These are phyloP conservation scores for Globisporangium solare DNA, from an alignment of 352 stramenopile genomes.

Conservation along the genomic window DNA sequence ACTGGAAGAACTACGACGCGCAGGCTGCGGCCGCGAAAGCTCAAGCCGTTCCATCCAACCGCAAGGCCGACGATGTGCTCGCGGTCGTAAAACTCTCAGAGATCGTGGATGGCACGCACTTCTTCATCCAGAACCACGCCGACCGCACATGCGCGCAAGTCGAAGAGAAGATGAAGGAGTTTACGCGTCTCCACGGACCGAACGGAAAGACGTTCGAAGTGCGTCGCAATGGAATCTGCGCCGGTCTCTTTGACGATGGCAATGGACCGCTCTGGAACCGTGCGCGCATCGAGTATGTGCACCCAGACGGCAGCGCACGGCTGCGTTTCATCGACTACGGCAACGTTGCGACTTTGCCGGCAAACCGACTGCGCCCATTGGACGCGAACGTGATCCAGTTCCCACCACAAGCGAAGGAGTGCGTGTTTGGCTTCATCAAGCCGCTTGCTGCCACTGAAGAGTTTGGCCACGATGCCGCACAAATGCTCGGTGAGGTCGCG, in stretches of 20 bases:
- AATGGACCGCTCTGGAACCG: slow-evolving; percentile 93
- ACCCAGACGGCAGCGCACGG: slow-evolving; percentile 52
- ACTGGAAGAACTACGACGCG: slow-evolving; percentile 89
- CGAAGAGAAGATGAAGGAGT: slow-evolving; percentile 93
- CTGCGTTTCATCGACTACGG: slow-evolving; percentile 97
- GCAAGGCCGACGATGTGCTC: slow-evolving; percentile 65
- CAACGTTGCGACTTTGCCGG: slow-evolving; percentile 85
- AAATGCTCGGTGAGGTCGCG: slow-evolving; percentile 85
- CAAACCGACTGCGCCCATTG: slow-evolving; percentile 86
- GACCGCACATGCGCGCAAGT: slow-evolving; percentile 87
- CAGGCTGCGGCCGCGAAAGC: slow-evolving; percentile 46
- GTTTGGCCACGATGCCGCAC: slow-evolving; percentile 90
- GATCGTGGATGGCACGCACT: slow-evolving; percentile 91
- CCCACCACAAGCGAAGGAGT: slow-evolving; percentile 86
- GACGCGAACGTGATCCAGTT: slow-evolving; percentile 87
- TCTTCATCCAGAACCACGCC: slow-evolving; percentile 91
- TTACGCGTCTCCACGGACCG: slow-evolving; percentile 86
- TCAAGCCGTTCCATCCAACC: slow-evolving; percentile 30
- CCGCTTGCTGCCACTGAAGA: slow-evolving; percentile 81
- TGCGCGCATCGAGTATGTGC: slow-evolving; percentile 84
- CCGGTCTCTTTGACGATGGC: slow-evolving; percentile 95
- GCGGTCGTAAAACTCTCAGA: slow-evolving; percentile 89
- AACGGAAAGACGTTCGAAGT: slow-evolving; percentile 89
- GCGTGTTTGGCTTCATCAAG: slow-evolving; percentile 85
- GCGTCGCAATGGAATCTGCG: slow-evolving; percentile 87